Evolutionary conservation across 148 eudicot genomes (phyloP).

Genomic region (Heliamphora exappendiculata): DNA sequence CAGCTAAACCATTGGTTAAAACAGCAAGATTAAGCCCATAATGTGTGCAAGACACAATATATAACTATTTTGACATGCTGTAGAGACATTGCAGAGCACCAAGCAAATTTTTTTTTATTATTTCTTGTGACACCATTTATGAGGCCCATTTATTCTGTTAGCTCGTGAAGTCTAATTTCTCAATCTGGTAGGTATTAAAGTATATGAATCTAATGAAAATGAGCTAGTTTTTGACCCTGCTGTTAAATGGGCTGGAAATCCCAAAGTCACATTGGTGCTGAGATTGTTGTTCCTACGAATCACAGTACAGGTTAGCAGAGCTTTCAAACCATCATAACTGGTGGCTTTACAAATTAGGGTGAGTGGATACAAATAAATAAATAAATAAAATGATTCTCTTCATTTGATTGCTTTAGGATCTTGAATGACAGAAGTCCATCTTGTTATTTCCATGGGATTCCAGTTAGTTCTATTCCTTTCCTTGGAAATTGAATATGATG

Average conservation of each 20-base stretch:
- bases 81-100: neutral
- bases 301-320: conserved; percentile 49
- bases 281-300: conserved; percentile 42
- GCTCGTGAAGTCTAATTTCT: neutral
- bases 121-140: neutral
- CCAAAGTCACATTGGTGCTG: conserved; percentile 49
- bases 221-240: conserved; percentile 66
- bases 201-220: conserved; percentile 63
- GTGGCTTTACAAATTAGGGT: neutral
- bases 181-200: conserved; percentile 54
- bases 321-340: neutral
- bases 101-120: neutral
- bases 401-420: neutral
- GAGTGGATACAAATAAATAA: neutral
- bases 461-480: neutral
- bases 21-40: neutral
- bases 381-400: neutral
- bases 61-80: neutral
- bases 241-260: conserved; percentile 86
- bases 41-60: neutral
- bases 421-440: neutral
- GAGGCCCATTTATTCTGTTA: neutral
- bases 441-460: neutral
- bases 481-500: neutral
- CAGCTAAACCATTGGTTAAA: neutral